These are phyloP conservation scores for Sporothrix sp. DNA, from an alignment of 2,329 filamentous ascomycete genomes.

Conservation along the genomic window DNA sequence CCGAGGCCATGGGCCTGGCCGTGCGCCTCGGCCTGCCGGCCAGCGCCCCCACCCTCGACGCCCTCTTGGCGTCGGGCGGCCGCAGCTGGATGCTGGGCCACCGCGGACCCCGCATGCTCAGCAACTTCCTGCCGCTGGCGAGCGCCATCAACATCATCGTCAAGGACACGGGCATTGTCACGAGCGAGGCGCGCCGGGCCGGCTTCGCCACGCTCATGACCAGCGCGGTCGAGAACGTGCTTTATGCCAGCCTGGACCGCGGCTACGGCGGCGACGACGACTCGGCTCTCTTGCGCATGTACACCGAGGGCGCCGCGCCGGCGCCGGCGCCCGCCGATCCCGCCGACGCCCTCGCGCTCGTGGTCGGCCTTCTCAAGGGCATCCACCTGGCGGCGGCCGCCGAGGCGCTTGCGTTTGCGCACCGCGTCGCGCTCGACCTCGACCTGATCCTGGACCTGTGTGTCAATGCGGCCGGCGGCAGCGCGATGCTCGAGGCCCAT, in stretches of 20 bases:
- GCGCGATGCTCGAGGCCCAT: conserved; percentile 28
- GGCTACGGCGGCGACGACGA: conserved; percentile 42
- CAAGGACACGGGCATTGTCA: conserved; percentile 58
- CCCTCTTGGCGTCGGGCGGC: conserved; percentile 37
- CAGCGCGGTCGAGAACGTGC: conserved; percentile 54
- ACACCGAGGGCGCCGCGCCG: conserved; percentile 28
- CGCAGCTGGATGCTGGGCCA: conserved; percentile 56
- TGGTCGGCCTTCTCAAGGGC: conserved; percentile 31
- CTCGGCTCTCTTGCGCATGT: conserved; percentile 33
- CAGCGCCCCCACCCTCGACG: conserved; percentile 29
- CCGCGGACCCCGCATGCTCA: conserved; percentile 44
- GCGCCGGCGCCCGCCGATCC: too few relatives aligned
- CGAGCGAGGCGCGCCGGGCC: conserved; percentile 48
- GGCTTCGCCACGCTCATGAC: conserved; percentile 53
- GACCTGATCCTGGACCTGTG: conserved; percentile 37
- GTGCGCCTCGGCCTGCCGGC: conserved; percentile 43
- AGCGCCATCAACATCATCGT: conserved; percentile 51
- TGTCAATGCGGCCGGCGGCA: conserved; percentile 36
- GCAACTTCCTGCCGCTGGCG: conserved; percentile 43
- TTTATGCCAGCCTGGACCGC: conserved; percentile 48
- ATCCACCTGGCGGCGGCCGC: conserved; percentile 35
- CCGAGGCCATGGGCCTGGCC: conserved; percentile 52
- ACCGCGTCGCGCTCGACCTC: conserved; percentile 32
- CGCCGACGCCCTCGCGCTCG: conserved; percentile 19
- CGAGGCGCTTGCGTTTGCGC: conserved; percentile 34